phyloP scores from a whole-genome alignment of 2,329 filamentous ascomycete genomes.

The Aschersonia sp. region DNA sequence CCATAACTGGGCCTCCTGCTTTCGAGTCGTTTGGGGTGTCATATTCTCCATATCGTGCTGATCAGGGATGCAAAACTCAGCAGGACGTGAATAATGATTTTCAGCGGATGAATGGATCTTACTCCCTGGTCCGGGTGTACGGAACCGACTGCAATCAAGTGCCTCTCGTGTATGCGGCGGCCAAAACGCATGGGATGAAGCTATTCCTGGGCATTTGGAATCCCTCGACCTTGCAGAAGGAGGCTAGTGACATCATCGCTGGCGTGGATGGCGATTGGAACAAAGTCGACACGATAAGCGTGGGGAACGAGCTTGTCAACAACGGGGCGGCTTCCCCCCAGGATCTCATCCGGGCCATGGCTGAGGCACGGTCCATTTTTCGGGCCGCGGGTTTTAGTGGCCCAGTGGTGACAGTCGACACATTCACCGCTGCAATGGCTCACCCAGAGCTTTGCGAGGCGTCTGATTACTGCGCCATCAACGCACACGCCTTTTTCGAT shows the following conservation, averaged over 20 bases:
- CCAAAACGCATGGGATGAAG: slow-evolving; percentile 48
- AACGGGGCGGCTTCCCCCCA: slow-evolving; percentile 35
- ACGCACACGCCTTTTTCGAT: slow-evolving; percentile 78
- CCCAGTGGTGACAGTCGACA: slow-evolving; percentile 68
- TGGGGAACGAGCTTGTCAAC: slow-evolving; percentile 75
- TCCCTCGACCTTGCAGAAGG: slow-evolving; percentile 36
- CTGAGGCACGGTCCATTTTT: slow-evolving; percentile 40
- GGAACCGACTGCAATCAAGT: slow-evolving; percentile 69
- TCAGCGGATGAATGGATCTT: slow-evolving; percentile 32
- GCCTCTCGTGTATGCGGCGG: slow-evolving; percentile 43
- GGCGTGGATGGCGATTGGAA: slow-evolving; percentile 51
- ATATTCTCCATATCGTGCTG: slow-evolving; percentile 33
- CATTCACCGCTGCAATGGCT: slow-evolving; percentile 50
- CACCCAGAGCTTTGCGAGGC: slow-evolving; percentile 56
- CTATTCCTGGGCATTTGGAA: slow-evolving; percentile 65
- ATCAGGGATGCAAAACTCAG: slow-evolving; percentile 51
- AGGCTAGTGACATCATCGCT: slow-evolving; percentile 45
- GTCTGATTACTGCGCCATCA: slow-evolving; percentile 68
- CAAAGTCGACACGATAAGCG: slow-evolving; percentile 52
- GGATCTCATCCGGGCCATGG: slow-evolving; percentile 43
- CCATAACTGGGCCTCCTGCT: slow-evolving; percentile 1
- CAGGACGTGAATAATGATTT: slow-evolving; percentile 52
- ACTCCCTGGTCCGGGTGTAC: slow-evolving; percentile 58
- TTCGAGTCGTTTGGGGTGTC: slow-evolving; percentile 24
- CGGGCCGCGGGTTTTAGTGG: slow-evolving; percentile 51